Evolutionary conservation across 2,329 filamentous ascomycete species (phyloP).

Genomic region (Arthrobotrys conoides): DNA sequence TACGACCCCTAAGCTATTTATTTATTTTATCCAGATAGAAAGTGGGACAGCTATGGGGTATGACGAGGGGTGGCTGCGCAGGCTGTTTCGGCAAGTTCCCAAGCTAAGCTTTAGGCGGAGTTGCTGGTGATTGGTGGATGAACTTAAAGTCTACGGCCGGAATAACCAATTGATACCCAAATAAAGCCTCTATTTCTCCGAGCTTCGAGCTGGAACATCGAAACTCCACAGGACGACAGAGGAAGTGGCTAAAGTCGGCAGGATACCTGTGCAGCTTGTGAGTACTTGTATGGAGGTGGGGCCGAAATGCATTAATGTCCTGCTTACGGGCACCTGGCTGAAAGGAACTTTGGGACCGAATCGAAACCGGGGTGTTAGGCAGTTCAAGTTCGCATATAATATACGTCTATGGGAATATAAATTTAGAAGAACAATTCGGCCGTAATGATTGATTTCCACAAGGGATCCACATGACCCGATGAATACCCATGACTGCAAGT

Average conservation of each 20-base stretch:
- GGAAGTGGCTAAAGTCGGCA: constrained; percentile 44
- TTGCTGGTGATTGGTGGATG: constrained; percentile 58
- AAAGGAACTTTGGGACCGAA: not conserved
- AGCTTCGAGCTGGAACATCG: constrained; percentile 15
- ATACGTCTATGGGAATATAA: too few relatives aligned
- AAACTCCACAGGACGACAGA: not conserved
- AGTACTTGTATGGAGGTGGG: not conserved
- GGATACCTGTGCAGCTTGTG: constrained; percentile 19
- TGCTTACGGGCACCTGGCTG: too few relatives aligned
- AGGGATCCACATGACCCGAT: too few relatives aligned
- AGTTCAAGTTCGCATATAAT: not conserved
- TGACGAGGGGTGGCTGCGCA: constrained; percentile 35
- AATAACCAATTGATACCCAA: constrained; percentile 49
- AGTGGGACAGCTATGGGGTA: constrained; percentile 33
- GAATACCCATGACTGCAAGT: too few relatives aligned
- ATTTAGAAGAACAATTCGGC: not conserved
- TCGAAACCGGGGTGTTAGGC: not conserved
- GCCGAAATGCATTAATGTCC: too few relatives aligned
- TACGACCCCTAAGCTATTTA: constrained; percentile 44
- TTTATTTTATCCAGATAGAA: constrained; percentile 35
- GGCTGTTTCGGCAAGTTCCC: constrained; percentile 58
- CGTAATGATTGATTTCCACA: too few relatives aligned
- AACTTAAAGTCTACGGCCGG: constrained; percentile 51
- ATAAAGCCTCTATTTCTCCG: constrained; percentile 51
- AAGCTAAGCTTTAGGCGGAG: constrained; percentile 19